phyloP scores from a whole-genome alignment of 306 rosid species.

The Prunus campanulata region DNA sequence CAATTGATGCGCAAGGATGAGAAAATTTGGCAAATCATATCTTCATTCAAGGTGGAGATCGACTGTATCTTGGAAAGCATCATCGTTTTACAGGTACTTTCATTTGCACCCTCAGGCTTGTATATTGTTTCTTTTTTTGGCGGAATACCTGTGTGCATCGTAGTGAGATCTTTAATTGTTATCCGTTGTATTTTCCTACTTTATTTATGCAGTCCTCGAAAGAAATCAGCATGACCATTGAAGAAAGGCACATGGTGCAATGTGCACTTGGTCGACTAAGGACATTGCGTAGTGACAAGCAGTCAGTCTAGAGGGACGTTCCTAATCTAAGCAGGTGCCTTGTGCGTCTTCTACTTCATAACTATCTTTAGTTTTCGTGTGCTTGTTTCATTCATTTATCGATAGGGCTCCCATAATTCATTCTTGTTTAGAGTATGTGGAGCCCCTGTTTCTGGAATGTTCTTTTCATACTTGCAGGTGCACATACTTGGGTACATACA shows the following conservation, averaged over 20 bases:
- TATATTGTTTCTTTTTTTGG: not conserved
- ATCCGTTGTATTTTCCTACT: not conserved
- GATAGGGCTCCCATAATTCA: not conserved
- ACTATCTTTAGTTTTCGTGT: not conserved
- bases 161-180: not conserved
- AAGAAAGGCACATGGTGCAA: constrained; percentile 47
- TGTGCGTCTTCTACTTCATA: constrained; percentile 25
- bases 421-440: not conserved
- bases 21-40: constrained; percentile 38
- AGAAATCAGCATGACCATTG: constrained; percentile 38
- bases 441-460: too few relatives aligned
- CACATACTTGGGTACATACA: too few relatives aligned
- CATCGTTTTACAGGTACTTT: constrained; percentile 45
- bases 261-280: constrained; percentile 38
- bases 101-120: constrained; percentile 15
- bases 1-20: constrained; percentile 47
- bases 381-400: not conserved
- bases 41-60: constrained; percentile 46
- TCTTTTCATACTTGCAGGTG: too few relatives aligned
- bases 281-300: constrained; percentile 10
- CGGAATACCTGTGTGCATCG: not conserved
- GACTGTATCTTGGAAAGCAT: constrained; percentile 37
- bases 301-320: constrained; percentile 17
- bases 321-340: not conserved
- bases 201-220: constrained; percentile 46